Base-by-base conservation (phyloP, 495 filamentous ascomycete genomes). In the Mytilinidion resinicola region DNA sequence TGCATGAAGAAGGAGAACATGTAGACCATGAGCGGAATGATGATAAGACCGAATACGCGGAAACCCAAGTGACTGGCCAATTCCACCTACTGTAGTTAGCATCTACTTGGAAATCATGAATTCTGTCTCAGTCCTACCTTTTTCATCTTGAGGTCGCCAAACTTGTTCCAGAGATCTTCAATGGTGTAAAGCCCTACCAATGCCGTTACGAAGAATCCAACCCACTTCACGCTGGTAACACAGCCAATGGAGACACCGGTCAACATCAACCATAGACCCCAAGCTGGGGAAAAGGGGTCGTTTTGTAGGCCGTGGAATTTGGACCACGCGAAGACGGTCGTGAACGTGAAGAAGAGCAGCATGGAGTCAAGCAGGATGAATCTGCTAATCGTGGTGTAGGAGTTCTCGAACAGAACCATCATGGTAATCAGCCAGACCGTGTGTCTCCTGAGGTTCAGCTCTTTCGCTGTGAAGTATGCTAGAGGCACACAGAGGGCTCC, bases 301-400 rank as follows among this genome's bases (percentile, higher is more conserved):
- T 84, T 78, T 68, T 90, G 90, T 64, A 92, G 78, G 55, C 84
- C 80, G 73, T 98, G 93, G 73, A 97, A 98, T 67, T 87, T 89
- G 58, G 93, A 85, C 89, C 92, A 98, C 78, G 91, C 96, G 61
- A 98, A 80, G 39, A 91, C 87, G 14, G 93, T 97, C 1, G 91
- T 93, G 64, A 97, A 93, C 19, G 93, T 98, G 72, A 96, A 96
- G 75, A 90, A 97, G 17, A 98, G 81, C 15, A 98, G 80, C 93
- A 98, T 98, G 1, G 93, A 96, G 68, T 98, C 93, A 49, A 98
- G 80, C 19, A 98, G 84, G 65, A 98, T 96, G 70, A 98, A 98
- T 63, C 93, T 81, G 73, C 91, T 96, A 73, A 98, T 98, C 8
- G 93, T 96, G 52, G 93, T 93, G 73, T 98, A 98, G 36, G 91